phyloP scores from a whole-genome alignment of 163 green algal genomes.

The Coccomyxa subellipsoidea region DNA sequence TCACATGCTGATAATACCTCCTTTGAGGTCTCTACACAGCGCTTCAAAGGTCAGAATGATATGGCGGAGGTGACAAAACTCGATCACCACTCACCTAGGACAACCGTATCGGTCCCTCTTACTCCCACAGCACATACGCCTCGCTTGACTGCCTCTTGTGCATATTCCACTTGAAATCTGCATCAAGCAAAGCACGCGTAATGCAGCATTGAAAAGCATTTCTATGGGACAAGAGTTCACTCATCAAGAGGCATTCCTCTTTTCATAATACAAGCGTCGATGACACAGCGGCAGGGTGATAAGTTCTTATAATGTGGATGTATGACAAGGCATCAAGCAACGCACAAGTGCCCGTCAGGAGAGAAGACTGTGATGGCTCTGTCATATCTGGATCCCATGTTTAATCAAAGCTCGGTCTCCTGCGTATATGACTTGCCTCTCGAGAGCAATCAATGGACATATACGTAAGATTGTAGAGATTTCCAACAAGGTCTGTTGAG shows the following conservation, averaged over 20 bases:
- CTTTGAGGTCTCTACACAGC: too few species aligned
- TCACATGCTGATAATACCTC: too few species aligned
- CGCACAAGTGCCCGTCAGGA: slow-evolving; percentile 95
- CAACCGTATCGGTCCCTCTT: slow-evolving; percentile 84
- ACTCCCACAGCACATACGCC: slow-evolving; percentile 93
- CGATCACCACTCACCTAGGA: slow-evolving; percentile 74
- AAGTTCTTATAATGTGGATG: background rate
- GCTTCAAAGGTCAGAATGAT: too few species aligned
- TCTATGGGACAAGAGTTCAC: too few species aligned
- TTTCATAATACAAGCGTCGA: background rate
- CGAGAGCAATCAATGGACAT: too few species aligned
- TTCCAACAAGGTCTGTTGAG: too few species aligned
- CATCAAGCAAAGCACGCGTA: background rate
- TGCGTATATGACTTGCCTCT: too few species aligned
- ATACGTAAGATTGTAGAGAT: too few species aligned
- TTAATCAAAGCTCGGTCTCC: too few species aligned
- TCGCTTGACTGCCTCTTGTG: slow-evolving; percentile 94
- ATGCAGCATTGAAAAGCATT: background rate
- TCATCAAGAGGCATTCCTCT: background rate
- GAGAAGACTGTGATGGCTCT: slow-evolving; percentile 84
- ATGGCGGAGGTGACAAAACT: too few species aligned
- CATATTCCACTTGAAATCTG: slow-evolving; percentile 98
- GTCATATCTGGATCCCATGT: slow-evolving; percentile 37
- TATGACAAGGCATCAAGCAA: background rate
- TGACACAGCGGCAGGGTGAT: background rate